Evolutionary conservation across 129 eudicot genomes (phyloP).

Genomic region (Saussurea involucrata): DNA sequence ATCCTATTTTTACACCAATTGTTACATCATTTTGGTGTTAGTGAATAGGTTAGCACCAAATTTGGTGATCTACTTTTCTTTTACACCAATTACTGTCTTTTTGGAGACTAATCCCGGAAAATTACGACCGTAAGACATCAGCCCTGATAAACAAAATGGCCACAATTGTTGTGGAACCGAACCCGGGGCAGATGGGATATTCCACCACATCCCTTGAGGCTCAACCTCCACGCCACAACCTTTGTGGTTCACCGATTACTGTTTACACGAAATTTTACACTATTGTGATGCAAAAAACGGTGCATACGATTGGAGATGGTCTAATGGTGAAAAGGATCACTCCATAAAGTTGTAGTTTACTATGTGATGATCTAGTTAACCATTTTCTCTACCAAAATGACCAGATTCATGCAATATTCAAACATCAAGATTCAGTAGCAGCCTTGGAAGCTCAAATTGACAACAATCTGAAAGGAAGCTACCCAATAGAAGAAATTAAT

Average conservation of each 20-base stretch:
- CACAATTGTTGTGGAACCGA: too few species aligned
- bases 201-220: too few species aligned
- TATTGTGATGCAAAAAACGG: background rate
- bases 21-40: background rate
- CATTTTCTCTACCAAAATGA: slow-evolving; percentile 3
- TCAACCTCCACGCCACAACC: too few species aligned
- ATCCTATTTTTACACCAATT: background rate
- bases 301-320: background rate
- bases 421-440: slow-evolving; percentile 24
- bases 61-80: background rate
- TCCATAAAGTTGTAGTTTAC: background rate
- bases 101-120: too few species aligned
- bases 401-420: slow-evolving; percentile 30
- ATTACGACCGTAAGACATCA: too few species aligned
- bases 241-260: background rate
- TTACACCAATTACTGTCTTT: background rate
- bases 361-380: background rate
- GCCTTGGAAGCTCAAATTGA: slow-evolving; percentile 40
- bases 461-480: slow-evolving; percentile 27
- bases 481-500: slow-evolving; percentile 29
- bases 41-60: too few species aligned
- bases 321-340: background rate
- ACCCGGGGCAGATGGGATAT: too few species aligned
- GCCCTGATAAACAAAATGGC: too few species aligned
- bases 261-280: background rate